Evolutionary conservation across 495 filamentous ascomycete genomes (phyloP).

Genomic region (Hyaloscypha variabilis): DNA sequence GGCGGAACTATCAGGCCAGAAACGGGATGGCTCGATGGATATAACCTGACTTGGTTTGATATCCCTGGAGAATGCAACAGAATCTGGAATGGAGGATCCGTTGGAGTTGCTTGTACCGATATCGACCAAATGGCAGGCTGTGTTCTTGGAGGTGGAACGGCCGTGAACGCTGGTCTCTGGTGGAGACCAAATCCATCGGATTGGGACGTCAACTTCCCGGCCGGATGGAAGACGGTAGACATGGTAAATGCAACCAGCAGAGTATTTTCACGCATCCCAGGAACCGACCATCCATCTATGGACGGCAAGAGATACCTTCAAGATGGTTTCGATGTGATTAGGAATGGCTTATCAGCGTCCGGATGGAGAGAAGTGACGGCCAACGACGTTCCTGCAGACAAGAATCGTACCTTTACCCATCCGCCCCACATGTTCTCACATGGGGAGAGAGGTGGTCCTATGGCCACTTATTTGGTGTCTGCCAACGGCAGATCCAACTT

Average conservation of each 20-base stretch:
- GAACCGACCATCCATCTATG: constrained; percentile 64
- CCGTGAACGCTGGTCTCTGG: constrained; percentile 66
- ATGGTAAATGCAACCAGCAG: constrained; percentile 56
- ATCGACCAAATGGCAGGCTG: constrained; percentile 75
- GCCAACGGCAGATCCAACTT: constrained; percentile 66
- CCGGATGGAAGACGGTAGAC: constrained; percentile 69
- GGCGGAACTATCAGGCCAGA: too few relatives aligned
- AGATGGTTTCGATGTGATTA: constrained; percentile 61
- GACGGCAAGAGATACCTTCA: constrained; percentile 72
- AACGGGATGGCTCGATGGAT: too few relatives aligned
- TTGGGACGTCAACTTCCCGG: constrained; percentile 74
- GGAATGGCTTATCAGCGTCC: constrained; percentile 49
- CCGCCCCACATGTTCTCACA: constrained; percentile 68
- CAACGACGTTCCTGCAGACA: constrained; percentile 59
- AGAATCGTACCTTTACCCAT: constrained; percentile 67
- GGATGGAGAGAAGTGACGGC: constrained; percentile 67
- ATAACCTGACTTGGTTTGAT: too few relatives aligned
- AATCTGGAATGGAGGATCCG: constrained; percentile 60
- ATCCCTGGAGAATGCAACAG: too few relatives aligned
- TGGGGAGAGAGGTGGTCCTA: constrained; percentile 69
- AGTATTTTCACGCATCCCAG: constrained; percentile 70
- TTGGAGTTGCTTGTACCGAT: constrained; percentile 66
- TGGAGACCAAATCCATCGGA: constrained; percentile 49
- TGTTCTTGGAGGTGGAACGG: constrained; percentile 75
- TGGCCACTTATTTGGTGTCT: constrained; percentile 70